Evolutionary conservation across 495 filamentous ascomycete genomes (phyloP), one percentile per base, ranked within the genome.

Genomic region (Penicillium cosmopolitanum): DNA sequence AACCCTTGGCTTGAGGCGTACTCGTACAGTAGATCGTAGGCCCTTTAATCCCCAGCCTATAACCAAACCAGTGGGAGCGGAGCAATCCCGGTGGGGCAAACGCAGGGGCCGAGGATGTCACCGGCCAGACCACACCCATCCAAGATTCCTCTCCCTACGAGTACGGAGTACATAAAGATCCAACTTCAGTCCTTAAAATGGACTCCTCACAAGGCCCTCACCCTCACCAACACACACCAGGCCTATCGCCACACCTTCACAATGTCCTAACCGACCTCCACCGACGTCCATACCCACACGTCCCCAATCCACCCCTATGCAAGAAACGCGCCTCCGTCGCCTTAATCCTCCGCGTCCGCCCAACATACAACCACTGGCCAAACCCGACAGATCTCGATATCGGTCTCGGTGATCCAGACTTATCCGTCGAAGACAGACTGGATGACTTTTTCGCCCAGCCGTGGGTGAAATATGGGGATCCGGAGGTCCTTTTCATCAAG

Each of bases 401-500:
- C 15, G 56, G 54, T 36, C 59, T 56, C 50, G 50, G 33, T 10
- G 75, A 77, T 51, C 56, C 58, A 50, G 74, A 69, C 11, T 56
- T 66, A 33, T 62, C 77, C 3, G 64, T 73, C 35, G 66, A 76
- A 51, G 61, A 82, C 23, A 77, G 73, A 42, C 62, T 91, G 31
- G 73, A 84, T 16, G 64, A 70, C 15, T 92, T 91, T 75, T 92
- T 92, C 66, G 73, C 77, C 2, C 88, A 89, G 57, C 60, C 78
- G 9, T 93, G 90, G 90, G 88, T 90, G 10, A 77, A 84, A 48
- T 72, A 88, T 66, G 90, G 89, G n/a, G 86, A 89, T 57, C 85
- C 89, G 3, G 90, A 93, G 66, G 77, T 87, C 11, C 77, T 92
- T 12, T 91, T 92, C 64, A 93, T 93, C 69, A 92, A 92, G 69